Evolutionary conservation across 2,329 filamentous ascomycete genomes (phyloP).

Genomic region (Falciphora oryzae): DNA sequence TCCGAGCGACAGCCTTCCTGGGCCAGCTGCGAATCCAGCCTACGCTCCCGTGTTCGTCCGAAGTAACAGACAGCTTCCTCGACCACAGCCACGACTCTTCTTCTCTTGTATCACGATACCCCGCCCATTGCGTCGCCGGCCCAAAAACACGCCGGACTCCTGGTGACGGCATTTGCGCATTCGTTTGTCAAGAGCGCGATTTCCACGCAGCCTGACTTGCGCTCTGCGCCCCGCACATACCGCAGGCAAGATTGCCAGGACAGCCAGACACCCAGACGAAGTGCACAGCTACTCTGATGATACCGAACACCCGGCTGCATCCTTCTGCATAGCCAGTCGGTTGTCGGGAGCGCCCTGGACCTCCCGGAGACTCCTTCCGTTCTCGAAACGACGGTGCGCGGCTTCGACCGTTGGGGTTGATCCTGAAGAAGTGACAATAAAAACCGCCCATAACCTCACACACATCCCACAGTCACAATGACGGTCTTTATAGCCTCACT

Average conservation of each 20-base stretch:
- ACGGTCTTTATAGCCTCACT: conserved; percentile 45
- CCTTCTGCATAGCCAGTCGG: not conserved
- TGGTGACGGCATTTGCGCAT: not conserved
- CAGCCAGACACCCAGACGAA: not conserved
- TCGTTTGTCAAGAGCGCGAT: not conserved
- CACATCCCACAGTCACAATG: conserved; percentile 30
- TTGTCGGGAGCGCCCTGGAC: not conserved
- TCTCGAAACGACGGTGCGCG: not conserved
- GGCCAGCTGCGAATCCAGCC: not conserved
- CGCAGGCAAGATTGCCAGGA: too few species aligned
- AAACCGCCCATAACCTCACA: not conserved
- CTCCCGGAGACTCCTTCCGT: not conserved
- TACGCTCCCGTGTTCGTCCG: not conserved
- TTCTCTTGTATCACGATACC: not conserved
- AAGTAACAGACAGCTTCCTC: not conserved
- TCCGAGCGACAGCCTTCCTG: not conserved
- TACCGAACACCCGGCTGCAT: not conserved
- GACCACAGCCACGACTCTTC: not conserved
- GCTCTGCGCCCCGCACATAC: too few species aligned
- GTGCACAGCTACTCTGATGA: not conserved
- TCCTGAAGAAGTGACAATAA: not conserved
- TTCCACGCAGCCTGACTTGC: not conserved
- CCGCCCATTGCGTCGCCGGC: not conserved
- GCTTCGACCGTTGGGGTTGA: not conserved
- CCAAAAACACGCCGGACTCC: not conserved